Percentiles rank a stretch among this genome's conserved stretches.
Conservation (phyloP, 495 filamentous ascomycete species). For the Penicillium maclennaniae region DNA sequence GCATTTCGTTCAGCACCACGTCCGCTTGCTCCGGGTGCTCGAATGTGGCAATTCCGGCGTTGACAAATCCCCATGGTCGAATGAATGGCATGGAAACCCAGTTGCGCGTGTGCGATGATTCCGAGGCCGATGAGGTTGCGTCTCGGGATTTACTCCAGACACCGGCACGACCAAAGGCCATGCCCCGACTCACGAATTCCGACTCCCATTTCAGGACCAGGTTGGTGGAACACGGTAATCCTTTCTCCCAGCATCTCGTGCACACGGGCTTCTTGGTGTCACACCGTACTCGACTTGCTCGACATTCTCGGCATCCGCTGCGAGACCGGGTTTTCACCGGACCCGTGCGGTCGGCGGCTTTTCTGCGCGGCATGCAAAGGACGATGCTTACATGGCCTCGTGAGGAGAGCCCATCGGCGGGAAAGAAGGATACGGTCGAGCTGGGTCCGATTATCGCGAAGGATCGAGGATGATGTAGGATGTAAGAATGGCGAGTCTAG, state of each 20-base stretch:
- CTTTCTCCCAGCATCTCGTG: constrained; percentile 36
- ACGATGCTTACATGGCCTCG: constrained; percentile 26
- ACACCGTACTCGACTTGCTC: constrained; percentile 42
- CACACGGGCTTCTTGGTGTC: constrained; percentile 43
- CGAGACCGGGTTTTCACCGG: constrained; percentile 46
- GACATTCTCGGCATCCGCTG: constrained; percentile 43
- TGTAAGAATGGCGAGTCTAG: not conserved
- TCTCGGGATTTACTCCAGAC: constrained; percentile 37
- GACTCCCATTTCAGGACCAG: constrained; percentile 46
- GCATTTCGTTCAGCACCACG: constrained; percentile 26
- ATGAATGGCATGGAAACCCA: constrained; percentile 30
- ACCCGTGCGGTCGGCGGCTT: constrained; percentile 40
- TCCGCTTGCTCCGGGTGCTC: constrained; percentile 27
- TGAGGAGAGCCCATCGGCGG: constrained; percentile 1
- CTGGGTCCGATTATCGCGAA: not conserved
- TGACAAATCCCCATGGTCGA: constrained; percentile 37
- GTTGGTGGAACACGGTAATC: constrained; percentile 37
- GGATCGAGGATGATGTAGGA: not conserved
- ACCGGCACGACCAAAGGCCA: constrained; percentile 43
- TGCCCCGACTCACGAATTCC: constrained; percentile 41
- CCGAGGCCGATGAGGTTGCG: constrained; percentile 11
- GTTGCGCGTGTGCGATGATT: constrained; percentile 18
- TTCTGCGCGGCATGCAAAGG: constrained; percentile 41
- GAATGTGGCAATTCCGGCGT: constrained; percentile 34
- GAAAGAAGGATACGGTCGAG: not conserved